phyloP scores from a whole-genome alignment of 1,284 basidiomycete species.

The Ustilago hordei region DNA sequence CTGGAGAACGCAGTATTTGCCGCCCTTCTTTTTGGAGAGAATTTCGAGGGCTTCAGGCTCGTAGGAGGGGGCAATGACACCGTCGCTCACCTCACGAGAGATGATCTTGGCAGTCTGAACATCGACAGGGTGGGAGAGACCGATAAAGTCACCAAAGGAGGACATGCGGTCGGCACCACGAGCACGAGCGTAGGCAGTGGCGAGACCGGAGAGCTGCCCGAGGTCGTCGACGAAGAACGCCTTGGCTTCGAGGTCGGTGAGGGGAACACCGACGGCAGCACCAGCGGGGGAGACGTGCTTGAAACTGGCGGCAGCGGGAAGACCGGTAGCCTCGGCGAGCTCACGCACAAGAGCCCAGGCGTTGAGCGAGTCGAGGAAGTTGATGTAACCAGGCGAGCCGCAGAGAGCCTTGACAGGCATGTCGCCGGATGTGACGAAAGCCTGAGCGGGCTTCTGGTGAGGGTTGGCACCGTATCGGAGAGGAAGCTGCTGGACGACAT shows the following conservation, averaged over 20 bases:
- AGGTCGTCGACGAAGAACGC: conserved; percentile 97
- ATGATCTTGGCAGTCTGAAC: conserved; percentile 94
- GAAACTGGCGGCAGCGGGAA: conserved; percentile 98
- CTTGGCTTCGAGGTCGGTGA: conserved; percentile 87
- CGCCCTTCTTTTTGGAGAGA: conserved; percentile 94
- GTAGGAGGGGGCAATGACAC: conserved; percentile 96
- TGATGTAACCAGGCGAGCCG: conserved; percentile 98
- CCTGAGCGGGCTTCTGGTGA: conserved; percentile 98
- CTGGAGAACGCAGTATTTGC: conserved; percentile 94
- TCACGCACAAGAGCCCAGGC: conserved; percentile 97
- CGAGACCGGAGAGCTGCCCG: conserved; percentile 87
- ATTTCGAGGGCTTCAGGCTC: conserved; percentile 88
- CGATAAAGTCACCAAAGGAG: conserved; percentile 98
- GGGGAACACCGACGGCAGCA: conserved; percentile 78
- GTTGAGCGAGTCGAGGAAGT: conserved; percentile 97
- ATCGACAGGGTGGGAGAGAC: conserved; percentile 91
- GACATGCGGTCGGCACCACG: conserved; percentile 99
- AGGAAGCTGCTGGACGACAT: conserved; percentile 75
- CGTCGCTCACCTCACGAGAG: conserved; percentile 96
- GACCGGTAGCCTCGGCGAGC: conserved; percentile 80
- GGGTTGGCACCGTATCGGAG: conserved; percentile 98
- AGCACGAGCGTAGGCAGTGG: conserved; percentile 93
- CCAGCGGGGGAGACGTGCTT: conserved; percentile 99
- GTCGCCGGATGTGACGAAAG: conserved; percentile 88
- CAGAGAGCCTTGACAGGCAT: conserved; percentile 94